A percentile compares a stretch with the other conserved stretches of the same genome.
These are phyloP conservation scores for Diaporthe citrichinensis DNA, from an alignment of 2,329 filamentous ascomycete species.

Conservation along the genomic window DNA sequence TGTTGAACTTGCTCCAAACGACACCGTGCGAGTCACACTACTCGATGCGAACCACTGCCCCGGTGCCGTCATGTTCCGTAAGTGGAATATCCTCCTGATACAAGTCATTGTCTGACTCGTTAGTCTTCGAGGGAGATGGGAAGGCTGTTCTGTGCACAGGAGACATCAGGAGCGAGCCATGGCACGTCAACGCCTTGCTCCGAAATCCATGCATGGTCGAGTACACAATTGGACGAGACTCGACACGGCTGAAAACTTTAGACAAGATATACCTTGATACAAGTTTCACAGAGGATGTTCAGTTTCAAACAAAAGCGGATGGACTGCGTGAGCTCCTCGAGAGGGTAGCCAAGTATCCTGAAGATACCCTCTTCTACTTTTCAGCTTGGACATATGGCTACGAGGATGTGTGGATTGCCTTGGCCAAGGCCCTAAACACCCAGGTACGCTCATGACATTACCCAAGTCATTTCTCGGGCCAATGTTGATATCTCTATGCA, in stretches of 20 bases:
- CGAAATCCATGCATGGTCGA: slow-evolving; percentile 82
- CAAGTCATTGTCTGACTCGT: not conserved
- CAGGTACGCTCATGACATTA: slow-evolving; percentile 58
- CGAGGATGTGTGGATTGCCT: slow-evolving; percentile 90
- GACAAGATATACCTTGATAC: slow-evolving; percentile 93
- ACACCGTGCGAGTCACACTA: slow-evolving; percentile 83
- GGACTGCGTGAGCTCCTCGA: slow-evolving; percentile 81
- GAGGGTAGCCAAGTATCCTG: slow-evolving; percentile 77
- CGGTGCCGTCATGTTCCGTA: slow-evolving; percentile 90
- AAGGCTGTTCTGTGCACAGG: slow-evolving; percentile 89
- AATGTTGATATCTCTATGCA: slow-evolving; percentile 47
- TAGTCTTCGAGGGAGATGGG: slow-evolving; percentile 80
- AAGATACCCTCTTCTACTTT: slow-evolving; percentile 85
- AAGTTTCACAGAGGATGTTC: slow-evolving; percentile 70
- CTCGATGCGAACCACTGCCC: slow-evolving; percentile 94
- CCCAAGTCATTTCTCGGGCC: not conserved
- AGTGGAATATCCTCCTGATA: slow-evolving; percentile 44
- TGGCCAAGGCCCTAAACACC: slow-evolving; percentile 78
- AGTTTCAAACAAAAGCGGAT: slow-evolving; percentile 76
- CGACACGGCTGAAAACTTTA: slow-evolving; percentile 66
- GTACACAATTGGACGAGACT: slow-evolving; percentile 65
- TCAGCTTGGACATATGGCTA: slow-evolving; percentile 89
- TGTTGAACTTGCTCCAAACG: slow-evolving; percentile 80
- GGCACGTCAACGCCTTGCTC: slow-evolving; percentile 83
- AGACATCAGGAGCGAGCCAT: slow-evolving; percentile 87